phyloP scores from a whole-genome alignment of 495 filamentous ascomycete species.

The Penicillium turbatum region DNA sequence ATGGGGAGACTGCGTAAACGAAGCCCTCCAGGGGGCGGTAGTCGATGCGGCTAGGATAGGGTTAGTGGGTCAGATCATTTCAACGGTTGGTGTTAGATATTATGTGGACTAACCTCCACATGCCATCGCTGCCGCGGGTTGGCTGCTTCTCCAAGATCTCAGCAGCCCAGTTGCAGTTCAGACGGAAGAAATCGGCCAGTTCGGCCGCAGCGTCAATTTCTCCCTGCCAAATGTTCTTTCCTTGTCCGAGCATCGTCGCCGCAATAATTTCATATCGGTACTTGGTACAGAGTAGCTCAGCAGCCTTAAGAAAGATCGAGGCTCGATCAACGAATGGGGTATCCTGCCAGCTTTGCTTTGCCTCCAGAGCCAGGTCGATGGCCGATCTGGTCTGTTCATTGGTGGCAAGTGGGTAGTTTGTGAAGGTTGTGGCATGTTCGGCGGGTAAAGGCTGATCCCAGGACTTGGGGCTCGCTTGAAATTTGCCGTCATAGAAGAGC shows the following conservation, averaged over 20 bases:
- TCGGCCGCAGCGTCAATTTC: constrained; percentile 96
- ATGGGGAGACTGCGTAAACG: constrained; percentile 80
- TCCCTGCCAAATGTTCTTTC: constrained; percentile 96
- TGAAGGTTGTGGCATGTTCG: constrained; percentile 62
- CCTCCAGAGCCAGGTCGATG: constrained; percentile 74
- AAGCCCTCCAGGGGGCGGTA: constrained; percentile 84
- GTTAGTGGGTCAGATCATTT: too few relatives aligned
- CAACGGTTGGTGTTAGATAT: too few relatives aligned
- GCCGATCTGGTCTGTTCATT: constrained; percentile 64
- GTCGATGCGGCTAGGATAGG: constrained; percentile 52
- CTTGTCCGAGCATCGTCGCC: constrained; percentile 90
- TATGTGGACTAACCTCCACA: constrained; percentile 59
- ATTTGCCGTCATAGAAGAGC: constrained; percentile 54
- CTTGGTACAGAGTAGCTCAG: constrained; percentile 80
- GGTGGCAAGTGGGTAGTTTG: constrained; percentile 69
- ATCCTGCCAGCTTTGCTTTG: constrained; percentile 77
- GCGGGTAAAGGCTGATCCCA: constrained; percentile 66
- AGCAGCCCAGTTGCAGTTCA: constrained; percentile 73
- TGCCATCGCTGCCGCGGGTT: constrained; percentile 48
- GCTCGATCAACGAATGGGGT: constrained; percentile 85
- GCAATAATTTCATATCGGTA: constrained; percentile 94
- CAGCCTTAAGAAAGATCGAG: constrained; percentile 89
- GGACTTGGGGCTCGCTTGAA: constrained; percentile 34
- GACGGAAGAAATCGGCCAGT: constrained; percentile 81
- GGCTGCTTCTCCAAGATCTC: constrained; percentile 74